A percentile compares a stretch with the other conserved stretches of the same genome.
Evolutionary conservation across 164 flowering plant genomes (phyloP).

Genomic region (grape (Vitis vinifera)): DNA sequence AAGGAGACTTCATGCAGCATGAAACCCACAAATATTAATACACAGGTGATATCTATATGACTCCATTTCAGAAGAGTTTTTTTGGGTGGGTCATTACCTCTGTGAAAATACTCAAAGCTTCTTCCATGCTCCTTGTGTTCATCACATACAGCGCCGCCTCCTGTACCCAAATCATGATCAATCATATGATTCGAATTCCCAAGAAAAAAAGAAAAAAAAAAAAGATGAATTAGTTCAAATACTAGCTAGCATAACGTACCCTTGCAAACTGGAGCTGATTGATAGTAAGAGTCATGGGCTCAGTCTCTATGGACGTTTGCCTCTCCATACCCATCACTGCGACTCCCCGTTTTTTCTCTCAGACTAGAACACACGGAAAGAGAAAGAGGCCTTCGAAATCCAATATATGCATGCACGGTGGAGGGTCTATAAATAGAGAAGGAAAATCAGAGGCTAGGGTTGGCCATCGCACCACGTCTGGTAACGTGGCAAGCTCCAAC

Average conservation of each 20-base stretch:
- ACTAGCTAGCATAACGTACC: slow-evolving; percentile 18
- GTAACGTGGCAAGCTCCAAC: slow-evolving; percentile 5
- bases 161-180: slow-evolving; percentile 18
- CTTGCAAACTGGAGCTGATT: slow-evolving; percentile 47
- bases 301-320: slow-evolving; percentile 47
- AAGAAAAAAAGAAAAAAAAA: neutral
- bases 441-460: neutral
- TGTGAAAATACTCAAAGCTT: slow-evolving; percentile 50
- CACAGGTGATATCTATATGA: no score
- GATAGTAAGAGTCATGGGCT: slow-evolving; percentile 48
- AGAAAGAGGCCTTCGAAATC: slow-evolving; percentile 2
- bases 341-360: slow-evolving; percentile 5
- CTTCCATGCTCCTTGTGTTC: slow-evolving; percentile 39
- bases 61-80: no score
- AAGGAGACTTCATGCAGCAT: no score
- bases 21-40: no score
- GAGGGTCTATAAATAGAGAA: no score
- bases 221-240: no score
- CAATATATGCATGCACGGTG: no score
- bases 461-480: slow-evolving; percentile 4
- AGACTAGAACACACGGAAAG: neutral
- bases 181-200: neutral
- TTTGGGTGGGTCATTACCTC: slow-evolving; percentile 17
- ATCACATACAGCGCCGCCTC: slow-evolving; percentile 48
- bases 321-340: slow-evolving; percentile 27